Base-by-base conservation (phyloP, 2,329 filamentous ascomycete genomes). In the Fusarium sp. region DNA sequence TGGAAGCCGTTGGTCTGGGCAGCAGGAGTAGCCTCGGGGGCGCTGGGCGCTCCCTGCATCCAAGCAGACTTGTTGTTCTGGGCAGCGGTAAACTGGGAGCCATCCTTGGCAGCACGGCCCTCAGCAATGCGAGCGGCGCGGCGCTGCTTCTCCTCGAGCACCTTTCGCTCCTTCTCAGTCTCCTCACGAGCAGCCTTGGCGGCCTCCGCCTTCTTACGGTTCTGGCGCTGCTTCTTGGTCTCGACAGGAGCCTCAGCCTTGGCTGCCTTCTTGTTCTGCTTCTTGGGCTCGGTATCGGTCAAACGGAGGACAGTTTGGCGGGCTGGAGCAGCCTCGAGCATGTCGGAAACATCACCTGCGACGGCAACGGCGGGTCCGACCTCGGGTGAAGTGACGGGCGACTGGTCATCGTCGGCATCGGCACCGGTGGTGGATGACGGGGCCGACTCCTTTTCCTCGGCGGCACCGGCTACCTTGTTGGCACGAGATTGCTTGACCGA, bases 201-300 rank as follows among this genome's bases (percentile, higher is more conserved):
- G 54, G 87, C 89, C 77, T 97, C 93, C 33, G 85, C 88, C 86
- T 97, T 97, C 80, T 90, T 87, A 67, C 89, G 86, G 79, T 97
- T 95, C 80, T 97, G 93, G 57, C 93, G 88, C 80, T 96, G 92
- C 82, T 97, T 97, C 89, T 97, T 97, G 17, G 89, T 90, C 81
- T 97, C 91, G 15, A 84, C 84, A 44, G 84, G 83, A 75, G 91
- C 87, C 63, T 85, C 81, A 36, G 82, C 79, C 78, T 88, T 86
- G 65, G 81, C 78, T 69, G 84, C 80, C 77, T 87, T 87, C 62
- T 82, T 78, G 76, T 88, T 88, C 61, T 84, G 80, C 77, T 88
- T 84, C 72, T 83, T 78, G 82, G 86, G 73, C 77, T 84, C 70
- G 76, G 84, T 73, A 60, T 88, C 87, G 50, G 90, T 95, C 63